Conservation (phyloP, 1,284 basidiomycete species). For the Wolfiporia cocos region DNA sequence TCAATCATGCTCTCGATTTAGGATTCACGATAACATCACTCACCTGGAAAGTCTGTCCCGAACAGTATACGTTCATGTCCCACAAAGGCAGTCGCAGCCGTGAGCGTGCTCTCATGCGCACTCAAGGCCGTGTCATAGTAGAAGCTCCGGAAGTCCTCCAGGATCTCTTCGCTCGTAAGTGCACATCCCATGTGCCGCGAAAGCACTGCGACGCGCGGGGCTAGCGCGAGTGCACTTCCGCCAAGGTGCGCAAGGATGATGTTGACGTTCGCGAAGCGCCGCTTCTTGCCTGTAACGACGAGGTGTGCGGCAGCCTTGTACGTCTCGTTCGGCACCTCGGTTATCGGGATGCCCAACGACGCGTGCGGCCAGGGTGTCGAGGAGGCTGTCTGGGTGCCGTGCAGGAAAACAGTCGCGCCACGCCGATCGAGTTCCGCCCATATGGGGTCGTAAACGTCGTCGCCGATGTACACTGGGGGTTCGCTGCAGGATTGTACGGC, state of each 20-base stretch:
- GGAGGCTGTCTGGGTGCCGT: conserved; percentile 60
- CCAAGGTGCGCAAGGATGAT: conserved; percentile 68
- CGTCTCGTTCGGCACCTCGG: conserved; percentile 73
- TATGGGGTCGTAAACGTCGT: conserved; percentile 53
- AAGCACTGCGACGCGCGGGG: conserved; percentile 58
- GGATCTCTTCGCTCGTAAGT: conserved; percentile 51
- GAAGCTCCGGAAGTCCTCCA: conserved; percentile 60
- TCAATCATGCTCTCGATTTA: background rate
- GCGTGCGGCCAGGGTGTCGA: conserved; percentile 56
- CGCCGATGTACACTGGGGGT: conserved; percentile 54
- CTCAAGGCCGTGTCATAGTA: conserved; percentile 68
- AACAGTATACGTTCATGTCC: conserved; percentile 46
- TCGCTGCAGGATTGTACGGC: background rate
- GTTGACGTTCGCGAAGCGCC: conserved; percentile 48
- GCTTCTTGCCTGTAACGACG: conserved; percentile 62
- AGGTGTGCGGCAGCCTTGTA: conserved; percentile 73
- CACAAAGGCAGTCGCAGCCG: conserved; percentile 43
- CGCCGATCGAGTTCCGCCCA: conserved; percentile 62
- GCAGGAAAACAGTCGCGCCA: conserved; percentile 56
- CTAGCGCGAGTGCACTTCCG: conserved; percentile 53
- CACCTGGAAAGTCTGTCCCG: conserved; percentile 73
- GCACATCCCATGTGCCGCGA: conserved; percentile 61
- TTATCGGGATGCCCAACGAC: conserved; percentile 57
- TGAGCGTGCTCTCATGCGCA: conserved; percentile 44
- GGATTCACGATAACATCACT: conserved; percentile 9